phyloP scores from a whole-genome alignment of 352 stramenopile species.

The Pelagophyceae sp. region DNA sequence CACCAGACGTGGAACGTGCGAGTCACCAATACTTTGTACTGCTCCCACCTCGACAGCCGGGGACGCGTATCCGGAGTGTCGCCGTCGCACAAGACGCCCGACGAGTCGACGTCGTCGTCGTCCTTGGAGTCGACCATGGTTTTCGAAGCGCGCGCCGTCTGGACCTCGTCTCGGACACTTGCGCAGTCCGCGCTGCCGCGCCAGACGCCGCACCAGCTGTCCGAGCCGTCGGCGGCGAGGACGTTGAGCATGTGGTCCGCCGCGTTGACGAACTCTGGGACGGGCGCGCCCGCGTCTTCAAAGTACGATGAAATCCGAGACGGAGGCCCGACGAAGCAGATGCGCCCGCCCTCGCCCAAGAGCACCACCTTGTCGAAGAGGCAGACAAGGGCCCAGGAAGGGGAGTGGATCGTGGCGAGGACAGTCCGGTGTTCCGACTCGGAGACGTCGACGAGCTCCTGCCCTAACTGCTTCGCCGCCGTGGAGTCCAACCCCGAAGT shows the following conservation, averaged over 20 bases:
- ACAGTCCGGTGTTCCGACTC: conserved; percentile 52
- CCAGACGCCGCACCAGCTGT: not conserved
- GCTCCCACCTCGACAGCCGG: too few species aligned
- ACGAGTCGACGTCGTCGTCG: too few species aligned
- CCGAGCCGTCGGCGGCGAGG: not conserved
- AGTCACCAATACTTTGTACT: too few species aligned
- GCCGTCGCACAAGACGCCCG: too few species aligned
- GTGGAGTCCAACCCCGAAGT: conserved; percentile 25
- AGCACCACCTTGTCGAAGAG: conserved; percentile 56
- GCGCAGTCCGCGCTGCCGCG: too few species aligned
- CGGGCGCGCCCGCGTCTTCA: not conserved
- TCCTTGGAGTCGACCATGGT: too few species aligned
- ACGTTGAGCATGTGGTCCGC: conserved; percentile 4
- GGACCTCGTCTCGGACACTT: too few species aligned
- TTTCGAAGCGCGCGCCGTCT: too few species aligned
- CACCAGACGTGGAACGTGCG: too few species aligned
- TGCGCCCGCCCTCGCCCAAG: conserved; percentile 30
- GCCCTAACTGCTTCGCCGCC: conserved; percentile 54
- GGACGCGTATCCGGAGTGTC: too few species aligned
- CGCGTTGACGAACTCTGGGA: not conserved
- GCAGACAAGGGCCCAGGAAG: conserved; percentile 56
- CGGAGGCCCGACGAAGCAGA: not conserved
- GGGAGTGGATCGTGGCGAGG: conserved; percentile 53
- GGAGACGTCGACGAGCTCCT: conserved; percentile 51
- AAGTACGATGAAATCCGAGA: not conserved